These are phyloP conservation scores for Klebsormidium nitens DNA, from an alignment of 139 green algal genomes.

Conservation along the genomic window DNA sequence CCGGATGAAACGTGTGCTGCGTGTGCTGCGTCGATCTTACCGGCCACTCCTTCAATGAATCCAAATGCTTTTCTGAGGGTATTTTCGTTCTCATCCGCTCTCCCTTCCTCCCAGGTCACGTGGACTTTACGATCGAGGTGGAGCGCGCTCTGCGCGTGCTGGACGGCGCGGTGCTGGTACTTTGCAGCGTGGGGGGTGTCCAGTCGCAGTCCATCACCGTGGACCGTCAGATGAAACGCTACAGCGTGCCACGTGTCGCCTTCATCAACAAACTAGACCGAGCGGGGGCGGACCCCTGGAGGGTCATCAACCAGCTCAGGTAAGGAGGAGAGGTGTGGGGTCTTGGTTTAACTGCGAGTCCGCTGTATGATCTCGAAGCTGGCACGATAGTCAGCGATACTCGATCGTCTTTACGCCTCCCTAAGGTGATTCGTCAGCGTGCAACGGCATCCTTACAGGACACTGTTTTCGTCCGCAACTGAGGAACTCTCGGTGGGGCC, in stretches of 20 bases:
- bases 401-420: too few species aligned
- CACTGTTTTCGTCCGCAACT: too few species aligned
- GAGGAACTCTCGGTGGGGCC: too few species aligned
- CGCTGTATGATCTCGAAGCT: too few species aligned
- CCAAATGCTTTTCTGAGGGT: not conserved
- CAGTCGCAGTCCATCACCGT: slow-evolving; percentile 91
- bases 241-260: slow-evolving; percentile 49
- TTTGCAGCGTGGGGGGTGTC: slow-evolving; percentile 87
- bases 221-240: slow-evolving; percentile 92
- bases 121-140: slow-evolving; percentile 99
- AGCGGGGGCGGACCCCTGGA: slow-evolving; percentile 71
- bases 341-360: too few species aligned
- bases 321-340: too few species aligned
- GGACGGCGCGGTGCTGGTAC: slow-evolving; percentile 93
- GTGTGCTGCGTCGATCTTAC: too few species aligned
- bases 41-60: not conserved
- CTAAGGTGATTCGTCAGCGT: too few species aligned
- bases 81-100: slow-evolving; percentile 56
- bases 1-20: too few species aligned
- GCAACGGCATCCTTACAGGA: too few species aligned
- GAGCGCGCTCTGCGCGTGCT: slow-evolving; percentile 92
- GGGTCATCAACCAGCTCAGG: slow-evolving; percentile 52
- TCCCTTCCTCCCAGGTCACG: slow-evolving; percentile 73
- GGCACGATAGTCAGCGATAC: too few species aligned
- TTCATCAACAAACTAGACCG: slow-evolving; percentile 50